Evolutionary conservation across 139 green algal species (phyloP).

Genomic region (Raphidocelis subcapitata): DNA sequence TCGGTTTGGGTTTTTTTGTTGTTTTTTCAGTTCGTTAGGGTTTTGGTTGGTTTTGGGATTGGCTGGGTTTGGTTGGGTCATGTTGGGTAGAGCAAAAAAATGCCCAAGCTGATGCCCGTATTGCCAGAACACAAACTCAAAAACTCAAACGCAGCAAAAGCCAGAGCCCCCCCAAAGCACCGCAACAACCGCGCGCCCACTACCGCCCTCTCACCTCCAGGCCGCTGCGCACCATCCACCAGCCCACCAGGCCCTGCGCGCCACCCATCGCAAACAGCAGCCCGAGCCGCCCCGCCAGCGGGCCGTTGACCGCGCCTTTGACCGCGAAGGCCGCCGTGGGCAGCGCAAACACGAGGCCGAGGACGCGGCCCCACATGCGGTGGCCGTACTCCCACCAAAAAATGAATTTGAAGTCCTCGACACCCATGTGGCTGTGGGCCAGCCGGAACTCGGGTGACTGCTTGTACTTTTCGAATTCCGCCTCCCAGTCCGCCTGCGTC

Average conservation of each 20-base stretch:
- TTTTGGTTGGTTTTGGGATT: too few species aligned
- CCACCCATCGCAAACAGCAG: slow-evolving; percentile 91
- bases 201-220: slow-evolving; percentile 65
- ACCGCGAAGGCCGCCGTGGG: slow-evolving; percentile 83
- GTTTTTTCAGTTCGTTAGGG: too few species aligned
- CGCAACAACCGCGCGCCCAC: neutral
- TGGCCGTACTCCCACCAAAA: slow-evolving; percentile 99
- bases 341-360: slow-evolving; percentile 81
- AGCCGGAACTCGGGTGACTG: slow-evolving; percentile 85
- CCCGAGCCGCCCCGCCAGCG: slow-evolving; percentile 74
- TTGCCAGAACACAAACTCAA: too few species aligned
- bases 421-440: slow-evolving; percentile 85
- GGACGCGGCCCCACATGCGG: slow-evolving; percentile 85
- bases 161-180: neutral
- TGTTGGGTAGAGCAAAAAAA: too few species aligned
- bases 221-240: slow-evolving; percentile 98
- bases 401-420: slow-evolving; percentile 99
- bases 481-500: slow-evolving; percentile 76
- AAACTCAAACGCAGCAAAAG: neutral
- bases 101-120: too few species aligned
- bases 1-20: too few species aligned
- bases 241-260: slow-evolving; percentile 94
- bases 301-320: slow-evolving; percentile 62
- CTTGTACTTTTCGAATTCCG: slow-evolving; percentile 94
- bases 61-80: too few species aligned